Base-by-base conservation (phyloP, 805 yeast species). In the Maudiozyma saulgeensis region DNA sequence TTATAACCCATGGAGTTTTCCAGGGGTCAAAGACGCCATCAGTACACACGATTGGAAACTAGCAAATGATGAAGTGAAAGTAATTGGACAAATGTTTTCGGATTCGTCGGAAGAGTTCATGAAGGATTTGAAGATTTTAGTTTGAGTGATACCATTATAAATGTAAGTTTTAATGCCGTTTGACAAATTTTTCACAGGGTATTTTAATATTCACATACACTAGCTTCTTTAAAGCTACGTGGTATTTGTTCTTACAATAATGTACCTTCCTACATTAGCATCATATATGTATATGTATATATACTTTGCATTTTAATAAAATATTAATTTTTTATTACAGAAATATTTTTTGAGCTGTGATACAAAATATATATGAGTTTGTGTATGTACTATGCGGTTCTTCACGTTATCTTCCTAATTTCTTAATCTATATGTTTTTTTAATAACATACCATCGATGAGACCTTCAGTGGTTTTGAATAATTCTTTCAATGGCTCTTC, bases 1-100 rank as follows among this genome's bases (percentile, higher is more conserved):
- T 15, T 41, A 43, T 18, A 41, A 42, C 28, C 45, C 49, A 15
- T 79, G 81, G 64, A 74, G 86, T 2, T 87, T 84, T 59, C 96
- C 97, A 0, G 76, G 78, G 4, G 74, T 88, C 1, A 74, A 93
- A 52, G 95, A 88, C 61, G 80, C 77, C 0, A 62, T 87, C n/a
- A 71, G 70, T 48, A 61, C 61, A 1, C 69, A 70, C 0, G 76
- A 81, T 52, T 76, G 78, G 70, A 69, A 59, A 0, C 60, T 57
- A 31, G 88, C 85, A 0, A 84, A 81, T 53, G 53, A 60, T 2
- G 80, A 80, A 53, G 63, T 83, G 8, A 67, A 74, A 41, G 53
- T 61, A 5, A 66, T 79, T 13, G 72, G 78, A 4, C 57, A 61
- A 8, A 47, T 67, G 42, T 49, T 76, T 23, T 59, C 50, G 2